These are phyloP conservation scores for Cucurbitaria berberidis DNA, from an alignment of 2,329 filamentous ascomycete genomes.

Conservation along the genomic window DNA sequence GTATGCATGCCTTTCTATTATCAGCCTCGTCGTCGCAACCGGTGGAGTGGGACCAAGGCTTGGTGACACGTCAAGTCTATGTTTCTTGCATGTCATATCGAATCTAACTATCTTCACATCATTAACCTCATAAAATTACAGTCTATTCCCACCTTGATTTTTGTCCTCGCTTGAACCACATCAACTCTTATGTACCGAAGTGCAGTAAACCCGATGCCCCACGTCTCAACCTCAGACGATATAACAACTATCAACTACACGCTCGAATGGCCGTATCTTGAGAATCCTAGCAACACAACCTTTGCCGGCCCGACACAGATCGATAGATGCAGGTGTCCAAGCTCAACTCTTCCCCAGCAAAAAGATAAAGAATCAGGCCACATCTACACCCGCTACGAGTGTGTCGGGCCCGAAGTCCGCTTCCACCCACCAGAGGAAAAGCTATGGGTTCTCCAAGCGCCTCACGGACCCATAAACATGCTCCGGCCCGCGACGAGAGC, in stretches of 20 bases:
- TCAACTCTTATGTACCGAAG: conserved; percentile 18
- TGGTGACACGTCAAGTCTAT: neutral
- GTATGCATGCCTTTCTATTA: conserved; percentile 26
- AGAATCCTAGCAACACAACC: conserved; percentile 40
- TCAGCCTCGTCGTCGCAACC: conserved; percentile 1
- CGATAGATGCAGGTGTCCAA: conserved; percentile 35
- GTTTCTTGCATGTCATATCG: neutral
- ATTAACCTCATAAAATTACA: neutral
- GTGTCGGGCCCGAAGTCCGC: conserved; percentile 29
- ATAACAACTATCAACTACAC: conserved; percentile 46
- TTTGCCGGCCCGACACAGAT: conserved; percentile 35
- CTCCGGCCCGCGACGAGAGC: conserved; percentile 31
- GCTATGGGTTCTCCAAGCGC: conserved; percentile 34
- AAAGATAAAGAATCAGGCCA: conserved; percentile 23
- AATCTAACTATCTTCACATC: neutral
- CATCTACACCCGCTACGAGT: conserved; percentile 40
- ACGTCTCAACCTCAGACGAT: conserved; percentile 42
- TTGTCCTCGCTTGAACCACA: neutral
- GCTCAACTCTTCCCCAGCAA: conserved; percentile 7
- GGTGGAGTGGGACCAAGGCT: conserved; percentile 1
- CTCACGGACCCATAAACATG: conserved; percentile 37
- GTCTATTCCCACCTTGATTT: neutral
- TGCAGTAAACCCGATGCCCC: conserved; percentile 24
- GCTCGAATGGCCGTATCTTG: conserved; percentile 35
- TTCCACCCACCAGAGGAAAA: conserved; percentile 22